These are phyloP conservation scores for Capillidium rhysosporum DNA, from an alignment of 371 early-diverging fungal species.

Conservation along the genomic window DNA sequence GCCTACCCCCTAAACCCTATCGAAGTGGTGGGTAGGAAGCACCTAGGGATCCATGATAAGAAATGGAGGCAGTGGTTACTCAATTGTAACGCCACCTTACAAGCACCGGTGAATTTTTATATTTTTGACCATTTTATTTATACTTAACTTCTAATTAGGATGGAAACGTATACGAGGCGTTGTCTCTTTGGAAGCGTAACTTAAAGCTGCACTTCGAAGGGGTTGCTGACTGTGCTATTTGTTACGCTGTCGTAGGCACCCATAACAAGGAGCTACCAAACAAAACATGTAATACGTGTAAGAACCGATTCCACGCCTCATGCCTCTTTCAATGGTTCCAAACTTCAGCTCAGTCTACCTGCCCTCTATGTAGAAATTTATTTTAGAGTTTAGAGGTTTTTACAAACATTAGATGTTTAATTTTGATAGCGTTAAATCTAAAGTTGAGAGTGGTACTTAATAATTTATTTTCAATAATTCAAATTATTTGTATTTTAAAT, in stretches of 20 bases:
- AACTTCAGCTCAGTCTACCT: constrained; percentile 71
- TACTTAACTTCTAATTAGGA: constrained; percentile 33
- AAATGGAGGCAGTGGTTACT: constrained; percentile 85
- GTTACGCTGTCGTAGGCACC: constrained; percentile 82
- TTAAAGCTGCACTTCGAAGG: constrained; percentile 79
- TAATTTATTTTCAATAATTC: too few species aligned
- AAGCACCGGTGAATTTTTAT: constrained; percentile 25
- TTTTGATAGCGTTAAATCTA: too few species aligned
- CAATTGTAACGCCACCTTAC: constrained; percentile 51
- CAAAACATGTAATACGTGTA: constrained; percentile 85
- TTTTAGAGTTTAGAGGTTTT: too few species aligned
- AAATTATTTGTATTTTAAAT: too few species aligned
- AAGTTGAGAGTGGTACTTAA: too few species aligned
- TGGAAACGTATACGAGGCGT: constrained; percentile 56
- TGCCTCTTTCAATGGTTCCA: constrained; percentile 93
- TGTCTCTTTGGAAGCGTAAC: constrained; percentile 60
- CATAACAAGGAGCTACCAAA: constrained; percentile 75
- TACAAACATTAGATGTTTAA: too few species aligned
- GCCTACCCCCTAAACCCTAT: constrained; percentile 67
- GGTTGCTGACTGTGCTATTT: constrained; percentile 87
- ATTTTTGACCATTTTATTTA: neutral
- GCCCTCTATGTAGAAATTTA: constrained; percentile 76
- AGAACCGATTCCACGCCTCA: constrained; percentile 82
- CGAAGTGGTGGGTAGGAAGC: constrained; percentile 51
- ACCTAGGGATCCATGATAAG: constrained; percentile 67